A percentile compares a stretch with the other conserved stretches of the same genome.
These are phyloP conservation scores for Gelatoporia subvermispora DNA, from an alignment of 768 basidiomycete species.

Conservation along the genomic window DNA sequence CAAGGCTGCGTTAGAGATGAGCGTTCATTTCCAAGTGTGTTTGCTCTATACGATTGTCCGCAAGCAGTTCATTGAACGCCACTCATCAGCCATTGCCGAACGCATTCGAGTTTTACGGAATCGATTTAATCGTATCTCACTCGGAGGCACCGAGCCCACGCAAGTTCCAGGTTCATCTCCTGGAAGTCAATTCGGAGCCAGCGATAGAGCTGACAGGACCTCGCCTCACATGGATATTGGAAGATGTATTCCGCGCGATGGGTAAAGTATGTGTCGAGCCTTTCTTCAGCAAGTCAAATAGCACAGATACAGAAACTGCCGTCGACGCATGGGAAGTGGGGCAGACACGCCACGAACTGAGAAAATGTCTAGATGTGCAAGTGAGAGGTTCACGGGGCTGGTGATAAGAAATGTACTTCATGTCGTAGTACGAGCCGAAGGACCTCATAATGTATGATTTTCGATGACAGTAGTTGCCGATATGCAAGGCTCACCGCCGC, in stretches of 20 bases:
- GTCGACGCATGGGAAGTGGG: constrained; percentile 43
- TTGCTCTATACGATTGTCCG: neutral
- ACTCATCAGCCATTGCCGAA: constrained; percentile 69
- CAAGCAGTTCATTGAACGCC: neutral
- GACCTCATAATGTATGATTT: too few species aligned
- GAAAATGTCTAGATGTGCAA: constrained; percentile 62
- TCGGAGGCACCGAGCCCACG: constrained; percentile 14
- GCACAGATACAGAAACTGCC: constrained; percentile 25
- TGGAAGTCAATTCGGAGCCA: constrained; percentile 94
- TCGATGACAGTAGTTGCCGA: too few species aligned
- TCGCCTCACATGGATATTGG: constrained; percentile 73
- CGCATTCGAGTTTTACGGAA: constrained; percentile 91
- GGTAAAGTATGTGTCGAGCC: constrained; percentile 66
- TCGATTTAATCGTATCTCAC: constrained; percentile 81
- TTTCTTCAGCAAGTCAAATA: constrained; percentile 37
- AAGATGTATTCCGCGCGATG: constrained; percentile 73
- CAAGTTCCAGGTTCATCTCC: constrained; percentile 58
- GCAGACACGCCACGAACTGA: constrained; percentile 47
- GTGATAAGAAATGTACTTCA: constrained; percentile 4
- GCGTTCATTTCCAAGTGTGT: constrained; percentile 79
- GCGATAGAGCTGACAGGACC: constrained; percentile 92
- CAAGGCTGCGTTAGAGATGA: constrained; percentile 76
- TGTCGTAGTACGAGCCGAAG: neutral
- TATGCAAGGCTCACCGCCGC: too few species aligned
- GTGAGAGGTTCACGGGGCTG: constrained; percentile 34